These are phyloP conservation scores for Hyaloscypha variabilis DNA, from an alignment of 495 filamentous ascomycete genomes.

Conservation along the genomic window DNA sequence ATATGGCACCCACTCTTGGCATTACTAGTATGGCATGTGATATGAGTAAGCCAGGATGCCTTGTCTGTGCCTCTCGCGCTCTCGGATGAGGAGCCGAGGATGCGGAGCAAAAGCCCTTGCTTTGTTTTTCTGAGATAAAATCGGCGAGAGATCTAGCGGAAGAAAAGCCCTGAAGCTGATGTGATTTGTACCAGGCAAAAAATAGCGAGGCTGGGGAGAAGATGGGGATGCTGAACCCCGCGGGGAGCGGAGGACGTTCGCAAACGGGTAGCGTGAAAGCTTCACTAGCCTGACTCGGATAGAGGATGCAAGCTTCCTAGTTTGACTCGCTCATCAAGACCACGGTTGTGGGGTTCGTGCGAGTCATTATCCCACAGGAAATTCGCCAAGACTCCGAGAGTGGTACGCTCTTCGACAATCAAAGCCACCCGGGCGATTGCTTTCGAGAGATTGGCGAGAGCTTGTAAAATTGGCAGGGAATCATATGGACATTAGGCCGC, in stretches of 20 bases:
- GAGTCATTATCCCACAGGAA: no score
- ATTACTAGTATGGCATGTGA: not conserved
- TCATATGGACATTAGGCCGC: not conserved
- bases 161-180: not conserved
- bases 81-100: not conserved
- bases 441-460: not conserved
- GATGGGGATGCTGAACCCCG: not conserved
- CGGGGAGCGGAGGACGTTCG: not conserved
- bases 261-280: not conserved
- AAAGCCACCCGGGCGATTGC: not conserved
- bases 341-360: not conserved
- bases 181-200: not conserved
- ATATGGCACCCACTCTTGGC: not conserved
- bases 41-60: not conserved
- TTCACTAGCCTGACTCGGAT: not conserved
- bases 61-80: not conserved
- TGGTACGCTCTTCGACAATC: no score
- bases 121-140: not conserved
- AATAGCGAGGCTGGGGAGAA: not conserved
- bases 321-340: not conserved
- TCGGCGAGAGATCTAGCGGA: not conserved
- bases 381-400: no score
- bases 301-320: not conserved
- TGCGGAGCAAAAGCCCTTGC: not conserved
- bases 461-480: not conserved